phyloP scores from a whole-genome alignment of 2,329 filamentous ascomycete species.

The Verticillium longisporum region DNA sequence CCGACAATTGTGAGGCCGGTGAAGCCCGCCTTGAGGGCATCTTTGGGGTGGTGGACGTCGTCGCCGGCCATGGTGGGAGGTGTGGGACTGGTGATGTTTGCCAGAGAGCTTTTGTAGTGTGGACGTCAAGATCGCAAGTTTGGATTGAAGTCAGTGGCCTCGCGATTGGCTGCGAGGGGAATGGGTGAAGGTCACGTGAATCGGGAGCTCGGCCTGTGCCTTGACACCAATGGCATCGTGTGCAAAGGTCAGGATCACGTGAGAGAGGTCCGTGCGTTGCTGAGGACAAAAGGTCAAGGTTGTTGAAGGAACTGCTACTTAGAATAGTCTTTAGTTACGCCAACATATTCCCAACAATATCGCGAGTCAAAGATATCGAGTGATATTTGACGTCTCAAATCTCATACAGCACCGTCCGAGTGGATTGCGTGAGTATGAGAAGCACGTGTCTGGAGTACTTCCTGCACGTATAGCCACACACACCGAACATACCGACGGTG shows the following conservation, averaged over 20 bases:
- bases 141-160: constrained; percentile 3
- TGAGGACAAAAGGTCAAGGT: too few relatives aligned
- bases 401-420: too few relatives aligned
- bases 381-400: too few relatives aligned
- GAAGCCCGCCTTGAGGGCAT: constrained; percentile 63
- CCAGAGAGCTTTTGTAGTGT: constrained; percentile 5
- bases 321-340: too few relatives aligned
- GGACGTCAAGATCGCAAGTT: constrained; percentile 11
- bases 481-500: not conserved
- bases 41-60: constrained; percentile 62
- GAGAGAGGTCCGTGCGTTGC: not conserved
- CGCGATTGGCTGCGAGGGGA: not conserved
- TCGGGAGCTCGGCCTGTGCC: not conserved
- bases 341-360: too few relatives aligned
- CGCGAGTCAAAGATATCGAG: too few relatives aligned
- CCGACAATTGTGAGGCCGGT: constrained; percentile 60
- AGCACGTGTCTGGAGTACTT: too few relatives aligned
- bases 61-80: constrained; percentile 15
- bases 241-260: constrained; percentile 8
- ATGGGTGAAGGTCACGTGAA: constrained; percentile 7
- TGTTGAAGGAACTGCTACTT: too few relatives aligned
- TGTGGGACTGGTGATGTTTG: not conserved
- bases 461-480: too few relatives aligned
- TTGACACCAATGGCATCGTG: constrained; percentile 6
- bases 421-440: too few relatives aligned